A percentile compares a stretch with the other conserved stretches of the same genome.
Conservation (phyloP, 2,329 filamentous ascomycete species). For the Ophiosphaerella herpotricha region DNA sequence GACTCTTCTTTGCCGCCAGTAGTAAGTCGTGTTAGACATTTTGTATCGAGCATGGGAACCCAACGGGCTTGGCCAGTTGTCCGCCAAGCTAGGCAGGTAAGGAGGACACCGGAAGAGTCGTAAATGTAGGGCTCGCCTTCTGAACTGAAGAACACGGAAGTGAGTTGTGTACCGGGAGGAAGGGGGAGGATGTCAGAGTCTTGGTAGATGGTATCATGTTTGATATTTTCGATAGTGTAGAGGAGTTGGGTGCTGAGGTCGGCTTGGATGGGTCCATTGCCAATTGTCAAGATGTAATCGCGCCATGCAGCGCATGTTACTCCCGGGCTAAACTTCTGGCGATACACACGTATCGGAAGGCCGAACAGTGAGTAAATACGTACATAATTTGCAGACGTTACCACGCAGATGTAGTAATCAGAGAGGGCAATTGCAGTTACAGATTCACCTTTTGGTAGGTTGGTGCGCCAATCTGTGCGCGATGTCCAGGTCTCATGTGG, state of each 20-base stretch:
- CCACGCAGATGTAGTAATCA: slow-evolving; percentile 87
- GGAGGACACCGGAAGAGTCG: slow-evolving; percentile 85
- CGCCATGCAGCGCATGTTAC: slow-evolving; percentile 94
- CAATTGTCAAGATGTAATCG: slow-evolving; percentile 95
- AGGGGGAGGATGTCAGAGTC: slow-evolving; percentile 91
- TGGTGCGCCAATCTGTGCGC: slow-evolving; percentile 85
- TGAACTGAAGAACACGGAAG: slow-evolving; percentile 89
- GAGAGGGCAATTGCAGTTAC: slow-evolving; percentile 88
- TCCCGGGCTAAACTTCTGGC: slow-evolving; percentile 86
- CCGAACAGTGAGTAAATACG: slow-evolving; percentile 93
- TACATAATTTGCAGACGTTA: slow-evolving; percentile 85
- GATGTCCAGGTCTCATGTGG: slow-evolving; percentile 97
- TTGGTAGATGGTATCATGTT: slow-evolving; percentile 90
- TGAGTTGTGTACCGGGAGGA: slow-evolving; percentile 71
- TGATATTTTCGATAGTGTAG: slow-evolving; percentile 94
- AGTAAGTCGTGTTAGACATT: slow-evolving; percentile 77
- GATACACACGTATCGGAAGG: slow-evolving; percentile 83
- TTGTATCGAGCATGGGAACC: slow-evolving; percentile 92
- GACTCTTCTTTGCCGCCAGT: slow-evolving; percentile 83
- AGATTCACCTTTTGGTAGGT: slow-evolving; percentile 84
- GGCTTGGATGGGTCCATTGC: slow-evolving; percentile 82
- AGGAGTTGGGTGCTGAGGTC: slow-evolving; percentile 78
- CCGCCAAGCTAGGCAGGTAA: slow-evolving; percentile 91
- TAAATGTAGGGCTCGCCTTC: slow-evolving; percentile 96
- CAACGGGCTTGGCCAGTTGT: slow-evolving; percentile 82